Conservation (phyloP, 768 basidiomycete genomes). For the Russula compacta region DNA sequence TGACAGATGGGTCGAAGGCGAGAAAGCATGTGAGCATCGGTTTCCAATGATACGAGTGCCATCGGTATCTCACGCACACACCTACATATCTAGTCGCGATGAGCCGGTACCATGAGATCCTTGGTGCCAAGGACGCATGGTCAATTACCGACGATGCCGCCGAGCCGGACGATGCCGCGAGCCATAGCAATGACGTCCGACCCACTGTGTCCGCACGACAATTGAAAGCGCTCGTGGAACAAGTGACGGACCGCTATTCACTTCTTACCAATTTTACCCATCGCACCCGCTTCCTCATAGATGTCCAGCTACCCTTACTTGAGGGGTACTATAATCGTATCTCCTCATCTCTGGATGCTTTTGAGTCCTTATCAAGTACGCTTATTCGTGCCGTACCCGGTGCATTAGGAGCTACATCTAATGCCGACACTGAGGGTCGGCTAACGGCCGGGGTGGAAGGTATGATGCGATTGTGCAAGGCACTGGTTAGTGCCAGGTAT, state of each 20-base stretch:
- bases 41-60: neutral
- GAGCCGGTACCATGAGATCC: constrained; percentile 77
- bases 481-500: constrained; percentile 71
- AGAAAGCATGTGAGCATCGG: constrained; percentile 65
- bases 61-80: neutral
- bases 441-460: constrained; percentile 82
- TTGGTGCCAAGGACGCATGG: constrained; percentile 81
- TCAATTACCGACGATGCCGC: constrained; percentile 58
- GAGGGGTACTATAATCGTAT: constrained; percentile 72
- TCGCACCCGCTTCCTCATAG: constrained; percentile 73
- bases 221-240: constrained; percentile 79
- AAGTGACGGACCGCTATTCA: constrained; percentile 91
- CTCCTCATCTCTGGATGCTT: constrained; percentile 80
- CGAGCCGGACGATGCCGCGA: constrained; percentile 23
- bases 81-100: constrained; percentile 57
- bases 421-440: constrained; percentile 34
- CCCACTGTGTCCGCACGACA: constrained; percentile 80
- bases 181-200: constrained; percentile 34
- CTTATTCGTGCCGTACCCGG: constrained; percentile 91
- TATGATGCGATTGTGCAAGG: constrained; percentile 75
- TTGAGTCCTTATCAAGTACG: constrained; percentile 82
- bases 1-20: constrained; percentile 80
- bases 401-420: constrained; percentile 51
- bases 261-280: constrained; percentile 73
- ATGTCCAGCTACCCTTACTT: constrained; percentile 79